These are phyloP conservation scores for Cutaneotrichosporon arboriforme DNA, from an alignment of 1,284 basidiomycete species.

Conservation along the genomic window DNA sequence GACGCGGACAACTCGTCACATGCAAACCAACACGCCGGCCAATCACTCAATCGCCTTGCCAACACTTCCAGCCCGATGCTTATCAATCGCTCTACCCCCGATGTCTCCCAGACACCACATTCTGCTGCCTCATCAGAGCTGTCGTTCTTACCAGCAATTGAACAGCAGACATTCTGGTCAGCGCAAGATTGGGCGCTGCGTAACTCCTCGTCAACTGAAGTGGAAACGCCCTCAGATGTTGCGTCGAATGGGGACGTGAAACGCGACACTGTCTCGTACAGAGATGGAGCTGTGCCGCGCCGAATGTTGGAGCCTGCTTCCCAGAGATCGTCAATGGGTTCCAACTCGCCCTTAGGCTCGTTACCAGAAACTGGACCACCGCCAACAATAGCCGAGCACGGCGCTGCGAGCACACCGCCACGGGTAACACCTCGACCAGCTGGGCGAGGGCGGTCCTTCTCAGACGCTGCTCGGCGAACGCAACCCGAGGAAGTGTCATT, in stretches of 20 bases:
- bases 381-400: conserved; percentile 1
- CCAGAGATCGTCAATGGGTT: conserved; percentile 2
- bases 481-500: conserved; percentile 5
- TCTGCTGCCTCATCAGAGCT: conserved; percentile 1
- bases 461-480: conserved; percentile 9
- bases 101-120: neutral
- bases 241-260: neutral
- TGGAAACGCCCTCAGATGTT: neutral
- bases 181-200: conserved; percentile 11
- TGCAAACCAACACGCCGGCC: neutral
- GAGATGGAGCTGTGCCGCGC: neutral
- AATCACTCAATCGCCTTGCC: neutral
- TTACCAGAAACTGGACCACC: conserved; percentile 6
- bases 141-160: conserved; percentile 15
- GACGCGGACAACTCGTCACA: too few relatives aligned
- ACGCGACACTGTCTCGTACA: neutral
- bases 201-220: conserved; percentile 15
- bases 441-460: conserved; percentile 13
- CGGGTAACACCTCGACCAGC: conserved; percentile 3
- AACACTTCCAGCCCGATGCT: conserved; percentile 9
- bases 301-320: neutral
- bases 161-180: conserved; percentile 11
- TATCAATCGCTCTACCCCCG: neutral
- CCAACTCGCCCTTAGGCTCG: conserved; percentile 3
- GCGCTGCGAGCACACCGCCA: neutral